These are phyloP conservation scores for Camelina laxa DNA, from an alignment of 345 rosid species.

Conservation along the genomic window DNA sequence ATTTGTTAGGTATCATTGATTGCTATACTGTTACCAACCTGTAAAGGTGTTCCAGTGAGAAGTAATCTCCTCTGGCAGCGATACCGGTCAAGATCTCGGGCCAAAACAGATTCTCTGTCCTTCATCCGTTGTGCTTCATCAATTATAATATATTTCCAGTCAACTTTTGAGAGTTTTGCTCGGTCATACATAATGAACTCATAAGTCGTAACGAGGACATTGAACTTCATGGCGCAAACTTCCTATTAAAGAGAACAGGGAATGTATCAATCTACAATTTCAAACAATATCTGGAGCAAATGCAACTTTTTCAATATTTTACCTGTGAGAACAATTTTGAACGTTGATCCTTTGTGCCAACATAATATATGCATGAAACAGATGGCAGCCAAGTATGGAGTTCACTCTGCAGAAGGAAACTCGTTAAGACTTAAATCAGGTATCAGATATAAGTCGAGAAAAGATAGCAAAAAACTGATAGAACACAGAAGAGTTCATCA, in stretches of 20 bases:
- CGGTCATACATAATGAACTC: constrained; percentile 99
- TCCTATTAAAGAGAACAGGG: constrained; percentile 59
- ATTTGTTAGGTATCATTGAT: constrained; percentile 17
- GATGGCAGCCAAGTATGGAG: constrained; percentile 97
- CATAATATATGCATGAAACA: constrained; percentile 92
- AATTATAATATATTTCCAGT: constrained; percentile 97
- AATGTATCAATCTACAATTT: constrained; percentile 35
- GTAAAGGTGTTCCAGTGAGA: constrained; percentile 99
- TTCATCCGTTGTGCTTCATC: constrained; percentile 99
- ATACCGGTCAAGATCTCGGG: constrained; percentile 99
- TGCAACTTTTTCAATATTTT: constrained; percentile 37
- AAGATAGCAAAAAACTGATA: constrained; percentile 16
- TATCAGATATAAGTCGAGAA: constrained; percentile 27
- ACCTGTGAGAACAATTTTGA: constrained; percentile 97
- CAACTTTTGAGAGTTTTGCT: constrained; percentile 93
- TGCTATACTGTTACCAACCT: constrained; percentile 62
- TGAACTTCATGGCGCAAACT: constrained; percentile 95
- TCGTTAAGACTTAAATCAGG: not conserved
- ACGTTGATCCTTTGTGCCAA: constrained; percentile 93
- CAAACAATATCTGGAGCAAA: constrained; percentile 19
- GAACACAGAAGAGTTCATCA: constrained; percentile 29
- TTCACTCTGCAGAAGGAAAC: constrained; percentile 74
- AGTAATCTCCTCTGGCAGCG: constrained; percentile 99
- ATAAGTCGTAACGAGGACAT: constrained; percentile 97
- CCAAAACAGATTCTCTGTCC: constrained; percentile 99